Conservation (phyloP, 768 basidiomycete species). For the Royoungia palumana region DNA sequence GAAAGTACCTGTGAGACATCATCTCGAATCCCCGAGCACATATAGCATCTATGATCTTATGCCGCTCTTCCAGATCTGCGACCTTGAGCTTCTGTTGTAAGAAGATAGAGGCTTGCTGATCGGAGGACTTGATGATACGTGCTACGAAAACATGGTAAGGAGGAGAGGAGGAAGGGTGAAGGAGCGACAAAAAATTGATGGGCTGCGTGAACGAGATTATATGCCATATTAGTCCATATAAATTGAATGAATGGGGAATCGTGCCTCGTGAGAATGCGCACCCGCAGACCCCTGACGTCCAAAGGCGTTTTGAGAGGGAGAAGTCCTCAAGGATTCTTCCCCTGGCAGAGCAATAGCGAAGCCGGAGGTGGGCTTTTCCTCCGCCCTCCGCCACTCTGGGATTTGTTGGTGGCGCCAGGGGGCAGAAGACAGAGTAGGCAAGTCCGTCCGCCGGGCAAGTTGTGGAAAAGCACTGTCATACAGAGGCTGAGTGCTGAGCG, state of each 20-base stretch:
- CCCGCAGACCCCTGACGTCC: constrained; percentile 26
- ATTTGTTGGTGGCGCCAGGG: constrained; percentile 28
- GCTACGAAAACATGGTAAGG: constrained; percentile 80
- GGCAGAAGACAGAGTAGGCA: constrained; percentile 10
- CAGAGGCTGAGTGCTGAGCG: constrained; percentile 36
- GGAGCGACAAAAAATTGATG: constrained; percentile 82
- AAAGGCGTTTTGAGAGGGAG: constrained; percentile 26
- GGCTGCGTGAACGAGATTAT: constrained; percentile 45
- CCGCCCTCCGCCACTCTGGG: constrained; percentile 44
- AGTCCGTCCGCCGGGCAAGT: constrained; percentile 17
- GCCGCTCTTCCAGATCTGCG: constrained; percentile 70
- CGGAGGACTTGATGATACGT: constrained; percentile 85
- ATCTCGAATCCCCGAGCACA: constrained; percentile 83
- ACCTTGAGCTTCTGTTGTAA: constrained; percentile 89
- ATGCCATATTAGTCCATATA: constrained; percentile 16
- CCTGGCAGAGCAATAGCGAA: constrained; percentile 22
- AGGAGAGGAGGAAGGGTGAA: constrained; percentile 82
- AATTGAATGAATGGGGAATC: constrained; percentile 13
- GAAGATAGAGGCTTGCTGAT: constrained; percentile 89
- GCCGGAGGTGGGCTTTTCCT: constrained; percentile 27
- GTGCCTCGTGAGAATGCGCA: constrained; percentile 51
- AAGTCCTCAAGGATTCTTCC: constrained; percentile 30
- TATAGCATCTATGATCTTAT: constrained; percentile 84
- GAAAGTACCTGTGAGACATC: constrained; percentile 78
- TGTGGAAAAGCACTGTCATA: constrained; percentile 32